Evolutionary conservation across 2,329 filamentous ascomycete genomes (phyloP).

Genomic region (Plectosphaerella sp.): DNA sequence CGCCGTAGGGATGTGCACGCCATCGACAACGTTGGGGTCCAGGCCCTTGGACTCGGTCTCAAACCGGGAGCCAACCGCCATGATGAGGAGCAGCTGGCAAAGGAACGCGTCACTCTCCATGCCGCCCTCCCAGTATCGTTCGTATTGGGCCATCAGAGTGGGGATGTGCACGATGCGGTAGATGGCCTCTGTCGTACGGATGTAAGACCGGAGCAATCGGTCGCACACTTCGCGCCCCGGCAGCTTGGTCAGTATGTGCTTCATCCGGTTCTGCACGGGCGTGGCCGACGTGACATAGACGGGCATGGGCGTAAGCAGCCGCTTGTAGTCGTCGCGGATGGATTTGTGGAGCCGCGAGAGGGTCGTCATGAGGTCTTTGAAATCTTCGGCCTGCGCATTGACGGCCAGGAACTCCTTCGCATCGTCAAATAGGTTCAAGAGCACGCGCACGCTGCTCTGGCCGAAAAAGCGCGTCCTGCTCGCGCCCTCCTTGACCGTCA

Average conservation of each 20-base stretch:
- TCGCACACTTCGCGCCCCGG: constrained; percentile 41
- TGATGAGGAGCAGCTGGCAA: constrained; percentile 46
- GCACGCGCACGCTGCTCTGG: constrained; percentile 46
- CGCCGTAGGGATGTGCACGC: constrained; percentile 53
- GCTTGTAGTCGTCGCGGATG: constrained; percentile 42
- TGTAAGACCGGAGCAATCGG: constrained; percentile 42
- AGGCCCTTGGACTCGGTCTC: constrained; percentile 45
- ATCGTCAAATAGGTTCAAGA: constrained; percentile 52
- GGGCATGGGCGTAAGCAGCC: constrained; percentile 44
- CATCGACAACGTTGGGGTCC: constrained; percentile 25
- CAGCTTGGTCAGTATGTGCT: constrained; percentile 45
- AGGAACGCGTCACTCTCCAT: constrained; percentile 45
- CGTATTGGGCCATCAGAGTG: constrained; percentile 46
- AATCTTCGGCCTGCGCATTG: constrained; percentile 31
- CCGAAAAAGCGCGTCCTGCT: constrained; percentile 47
- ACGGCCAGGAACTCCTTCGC: constrained; percentile 46
- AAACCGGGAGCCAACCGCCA: constrained; percentile 51
- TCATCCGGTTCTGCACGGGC: constrained; percentile 53
- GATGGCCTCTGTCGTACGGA: constrained; percentile 46
- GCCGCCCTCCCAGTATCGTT: constrained; percentile 46
- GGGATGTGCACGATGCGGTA: constrained; percentile 50
- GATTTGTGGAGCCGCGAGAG: constrained; percentile 43
- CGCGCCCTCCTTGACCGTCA: constrained; percentile 44
- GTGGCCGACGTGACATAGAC: constrained; percentile 57
- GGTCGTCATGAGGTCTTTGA: constrained; percentile 36